phyloP scores from a whole-genome alignment of 495 filamentous ascomycete species.

The Bryoglossum gracile region DNA sequence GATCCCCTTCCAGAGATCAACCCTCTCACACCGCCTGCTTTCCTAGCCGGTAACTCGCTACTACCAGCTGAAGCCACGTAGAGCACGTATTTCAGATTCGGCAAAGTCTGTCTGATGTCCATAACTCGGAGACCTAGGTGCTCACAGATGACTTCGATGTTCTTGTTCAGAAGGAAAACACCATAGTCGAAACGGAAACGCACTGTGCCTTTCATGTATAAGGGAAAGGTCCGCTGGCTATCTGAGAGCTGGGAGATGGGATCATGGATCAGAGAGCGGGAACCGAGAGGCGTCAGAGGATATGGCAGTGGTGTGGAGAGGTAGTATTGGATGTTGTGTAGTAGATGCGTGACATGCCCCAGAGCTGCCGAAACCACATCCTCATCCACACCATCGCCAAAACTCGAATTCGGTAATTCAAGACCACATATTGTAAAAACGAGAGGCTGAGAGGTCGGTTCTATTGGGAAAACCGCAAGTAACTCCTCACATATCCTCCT shows the following conservation, averaged over 20 bases:
- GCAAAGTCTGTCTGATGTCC: constrained; percentile 84
- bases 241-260: constrained; percentile 62
- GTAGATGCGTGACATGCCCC: constrained; percentile 71
- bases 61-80: constrained; percentile 75
- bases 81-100: constrained; percentile 88
- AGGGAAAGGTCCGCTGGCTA: constrained; percentile 63
- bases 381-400: constrained; percentile 53
- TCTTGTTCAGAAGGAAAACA: constrained; percentile 88
- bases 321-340: constrained; percentile 75
- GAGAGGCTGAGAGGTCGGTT: constrained; percentile 53
- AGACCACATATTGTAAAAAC: constrained; percentile 71
- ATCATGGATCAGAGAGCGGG: constrained; percentile 71
- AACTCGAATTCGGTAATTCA: constrained; percentile 68
- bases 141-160: constrained; percentile 79
- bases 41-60: constrained; percentile 69
- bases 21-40: constrained; percentile 67
- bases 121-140: constrained; percentile 67
- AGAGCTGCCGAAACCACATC: constrained; percentile 73
- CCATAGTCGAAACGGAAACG: constrained; percentile 89
- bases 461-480: constrained; percentile 68
- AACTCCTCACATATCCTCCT: constrained; percentile 82
- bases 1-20: constrained; percentile 40
- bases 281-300: constrained; percentile 62
- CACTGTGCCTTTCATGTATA: constrained; percentile 69
- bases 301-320: constrained; percentile 74